Percentiles rank a stretch among this genome's conserved stretches.
These are phyloP conservation scores for Hyaloscypha finlandica DNA, from an alignment of 495 filamentous ascomycete species.

Conservation along the genomic window DNA sequence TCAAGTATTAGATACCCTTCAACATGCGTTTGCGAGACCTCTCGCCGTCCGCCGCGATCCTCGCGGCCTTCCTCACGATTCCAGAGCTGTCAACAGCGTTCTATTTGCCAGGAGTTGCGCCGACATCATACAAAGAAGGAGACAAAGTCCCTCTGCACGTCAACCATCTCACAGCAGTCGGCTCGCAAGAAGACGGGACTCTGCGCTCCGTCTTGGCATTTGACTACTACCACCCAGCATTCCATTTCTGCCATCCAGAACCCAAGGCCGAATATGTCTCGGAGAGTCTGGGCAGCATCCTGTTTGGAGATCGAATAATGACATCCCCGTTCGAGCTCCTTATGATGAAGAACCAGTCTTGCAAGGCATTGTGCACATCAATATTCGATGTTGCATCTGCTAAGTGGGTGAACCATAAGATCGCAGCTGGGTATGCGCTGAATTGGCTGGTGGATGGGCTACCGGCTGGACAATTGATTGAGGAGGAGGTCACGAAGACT, in stretches of 20 bases:
- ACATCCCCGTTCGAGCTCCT: constrained; percentile 86
- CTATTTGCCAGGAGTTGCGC: constrained; percentile 94
- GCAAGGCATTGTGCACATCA: constrained; percentile 73
- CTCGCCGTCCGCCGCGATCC: constrained; percentile 49
- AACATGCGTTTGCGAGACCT: constrained; percentile 50
- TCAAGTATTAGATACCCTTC: constrained; percentile 18
- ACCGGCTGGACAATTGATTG: constrained; percentile 78
- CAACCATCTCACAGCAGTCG: constrained; percentile 85
- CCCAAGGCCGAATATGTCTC: constrained; percentile 71
- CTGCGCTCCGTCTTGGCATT: constrained; percentile 89
- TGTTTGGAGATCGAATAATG: constrained; percentile 95
- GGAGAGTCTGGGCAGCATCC: constrained; percentile 91
- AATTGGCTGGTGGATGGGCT: constrained; percentile 97
- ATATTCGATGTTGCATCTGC: constrained; percentile 69
- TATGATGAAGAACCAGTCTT: constrained; percentile 83
- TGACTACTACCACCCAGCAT: constrained; percentile 89
- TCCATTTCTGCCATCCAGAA: constrained; percentile 83
- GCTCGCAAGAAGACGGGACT: constrained; percentile 70
- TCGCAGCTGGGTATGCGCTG: constrained; percentile 79
- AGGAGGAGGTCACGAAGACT: constrained; percentile 69
- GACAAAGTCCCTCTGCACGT: constrained; percentile 86
- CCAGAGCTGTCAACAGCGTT: constrained; percentile 71
- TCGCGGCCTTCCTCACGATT: constrained; percentile 45
- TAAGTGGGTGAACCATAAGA: constrained; percentile 78
- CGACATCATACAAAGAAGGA: constrained; percentile 79